These are phyloP conservation scores for Auricularia heimuer DNA, from an alignment of 768 basidiomycete species.

Conservation along the genomic window DNA sequence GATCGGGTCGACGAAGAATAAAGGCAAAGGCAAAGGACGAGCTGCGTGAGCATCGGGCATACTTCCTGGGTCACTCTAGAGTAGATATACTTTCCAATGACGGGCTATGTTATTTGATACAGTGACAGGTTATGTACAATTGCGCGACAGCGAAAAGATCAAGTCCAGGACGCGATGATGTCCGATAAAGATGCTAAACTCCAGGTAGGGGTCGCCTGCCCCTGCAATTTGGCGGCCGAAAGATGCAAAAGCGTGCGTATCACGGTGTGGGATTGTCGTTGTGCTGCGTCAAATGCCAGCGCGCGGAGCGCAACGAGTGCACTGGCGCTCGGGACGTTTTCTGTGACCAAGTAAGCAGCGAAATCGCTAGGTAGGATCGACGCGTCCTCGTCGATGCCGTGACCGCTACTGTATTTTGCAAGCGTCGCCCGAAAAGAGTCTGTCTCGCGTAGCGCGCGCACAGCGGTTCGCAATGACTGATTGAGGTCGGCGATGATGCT, in stretches of 20 bases:
- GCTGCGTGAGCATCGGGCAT: background rate
- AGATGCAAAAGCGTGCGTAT: background rate
- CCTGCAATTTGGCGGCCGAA: background rate
- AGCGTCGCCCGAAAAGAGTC: background rate
- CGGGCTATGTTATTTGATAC: background rate
- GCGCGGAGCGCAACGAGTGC: background rate
- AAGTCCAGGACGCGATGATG: background rate
- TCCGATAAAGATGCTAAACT: background rate
- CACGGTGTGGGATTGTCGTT: background rate
- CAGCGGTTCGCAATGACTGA: background rate
- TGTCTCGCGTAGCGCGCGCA: background rate
- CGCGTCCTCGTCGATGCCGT: background rate
- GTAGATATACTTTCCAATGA: background rate
- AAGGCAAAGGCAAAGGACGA: constrained; percentile 10
- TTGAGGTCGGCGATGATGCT: background rate
- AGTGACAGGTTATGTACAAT: background rate
- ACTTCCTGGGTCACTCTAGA: no score
- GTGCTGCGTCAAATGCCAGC: background rate
- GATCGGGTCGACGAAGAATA: constrained; percentile 8
- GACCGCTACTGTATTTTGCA: background rate
- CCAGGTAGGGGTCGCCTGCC: background rate
- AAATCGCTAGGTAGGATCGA: background rate
- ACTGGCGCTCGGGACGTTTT: background rate
- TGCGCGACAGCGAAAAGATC: background rate
- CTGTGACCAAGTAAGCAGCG: background rate